Percentiles rank a stretch among this genome's conserved stretches.
phyloP scores from a whole-genome alignment of 495 filamentous ascomycete genomes.

The Hyaloscypha hepaticicola region DNA sequence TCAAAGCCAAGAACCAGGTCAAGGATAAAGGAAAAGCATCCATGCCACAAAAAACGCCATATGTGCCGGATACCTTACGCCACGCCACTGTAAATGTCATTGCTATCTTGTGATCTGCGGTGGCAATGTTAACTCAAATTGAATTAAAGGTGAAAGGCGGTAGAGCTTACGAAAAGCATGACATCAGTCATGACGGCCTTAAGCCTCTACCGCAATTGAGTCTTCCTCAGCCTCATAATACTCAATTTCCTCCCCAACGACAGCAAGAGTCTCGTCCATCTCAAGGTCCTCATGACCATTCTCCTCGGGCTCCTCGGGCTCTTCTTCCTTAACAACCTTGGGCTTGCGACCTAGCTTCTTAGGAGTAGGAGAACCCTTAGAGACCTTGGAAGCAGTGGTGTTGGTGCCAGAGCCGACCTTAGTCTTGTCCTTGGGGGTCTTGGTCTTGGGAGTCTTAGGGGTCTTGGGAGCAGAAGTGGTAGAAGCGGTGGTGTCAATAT shows the following conservation, averaged over 20 bases:
- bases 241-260: not conserved
- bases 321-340: conserved; percentile 14
- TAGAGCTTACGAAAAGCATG: not conserved
- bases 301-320: not conserved
- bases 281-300: not conserved
- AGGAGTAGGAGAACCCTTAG: conserved; percentile 13
- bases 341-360: conserved; percentile 10
- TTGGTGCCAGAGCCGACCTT: conserved; percentile 27
- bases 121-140: not conserved
- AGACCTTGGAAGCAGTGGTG: conserved; percentile 25
- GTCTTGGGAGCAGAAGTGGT: conserved; percentile 2
- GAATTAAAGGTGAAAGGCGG: not conserved
- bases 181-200: not conserved
- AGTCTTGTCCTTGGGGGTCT: conserved; percentile 10
- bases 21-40: no score
- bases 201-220: not conserved
- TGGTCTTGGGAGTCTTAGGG: conserved; percentile 10
- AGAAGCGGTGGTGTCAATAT: not conserved
- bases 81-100: not conserved
- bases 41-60: no score
- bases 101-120: not conserved
- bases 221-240: not conserved
- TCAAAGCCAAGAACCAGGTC: no score
- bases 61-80: not conserved
- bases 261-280: not conserved